phyloP scores from a whole-genome alignment of 345 rosid genomes.

The Acer negundo region DNA sequence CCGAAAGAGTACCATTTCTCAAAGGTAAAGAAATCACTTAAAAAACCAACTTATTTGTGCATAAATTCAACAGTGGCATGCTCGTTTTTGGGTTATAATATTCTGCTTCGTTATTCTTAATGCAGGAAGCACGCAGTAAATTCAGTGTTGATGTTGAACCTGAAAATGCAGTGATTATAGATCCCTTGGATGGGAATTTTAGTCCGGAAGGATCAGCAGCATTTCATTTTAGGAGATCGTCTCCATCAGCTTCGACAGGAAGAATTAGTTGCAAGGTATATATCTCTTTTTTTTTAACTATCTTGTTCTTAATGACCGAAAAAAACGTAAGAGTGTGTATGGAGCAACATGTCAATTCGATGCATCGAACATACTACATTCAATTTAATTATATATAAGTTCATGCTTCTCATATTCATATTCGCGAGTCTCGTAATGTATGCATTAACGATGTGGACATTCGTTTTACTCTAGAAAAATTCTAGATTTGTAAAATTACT shows the following conservation, averaged over 20 bases:
- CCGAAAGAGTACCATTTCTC: constrained; percentile 90
- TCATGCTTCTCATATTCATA: neutral
- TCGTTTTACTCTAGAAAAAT: neutral
- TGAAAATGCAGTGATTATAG: constrained; percentile 50
- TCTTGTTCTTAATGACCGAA: neutral
- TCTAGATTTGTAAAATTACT: too few species aligned
- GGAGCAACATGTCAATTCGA: neutral
- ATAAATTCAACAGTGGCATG: neutral
- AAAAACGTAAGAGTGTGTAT: neutral
- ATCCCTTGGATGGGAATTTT: constrained; percentile 72
- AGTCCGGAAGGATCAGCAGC: constrained; percentile 67
- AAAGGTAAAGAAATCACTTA: constrained; percentile 44
- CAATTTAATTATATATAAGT: neutral
- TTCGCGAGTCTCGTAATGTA: neutral
- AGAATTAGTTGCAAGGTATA: constrained; percentile 84
- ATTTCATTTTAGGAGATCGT: constrained; percentile 60
- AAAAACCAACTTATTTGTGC: neutral
- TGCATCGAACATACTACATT: neutral
- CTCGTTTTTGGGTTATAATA: neutral
- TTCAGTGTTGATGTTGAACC: constrained; percentile 74
- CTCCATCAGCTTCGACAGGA: constrained; percentile 53
- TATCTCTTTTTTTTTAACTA: neutral
- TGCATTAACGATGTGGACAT: neutral
- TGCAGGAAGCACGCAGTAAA: constrained; percentile 85
- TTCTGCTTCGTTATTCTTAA: neutral